phyloP scores from a whole-genome alignment of 768 basidiomycete species.

The Asterophora lycoperdoides region DNA sequence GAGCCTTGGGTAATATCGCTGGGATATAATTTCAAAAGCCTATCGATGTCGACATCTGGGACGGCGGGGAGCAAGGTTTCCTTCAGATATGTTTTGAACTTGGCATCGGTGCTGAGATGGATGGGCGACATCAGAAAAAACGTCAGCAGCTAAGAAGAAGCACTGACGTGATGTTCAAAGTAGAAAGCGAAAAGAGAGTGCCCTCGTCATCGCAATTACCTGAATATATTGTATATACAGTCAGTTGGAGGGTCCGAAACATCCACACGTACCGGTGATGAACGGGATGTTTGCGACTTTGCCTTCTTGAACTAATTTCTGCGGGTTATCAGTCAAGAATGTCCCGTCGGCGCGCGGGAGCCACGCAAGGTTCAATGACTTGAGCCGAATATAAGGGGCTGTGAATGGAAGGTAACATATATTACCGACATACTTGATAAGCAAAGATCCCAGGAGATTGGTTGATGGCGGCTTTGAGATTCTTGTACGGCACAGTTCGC shows the following conservation, averaged over 20 bases:
- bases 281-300: slow-evolving; percentile 46
- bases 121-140: not conserved
- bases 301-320: slow-evolving; percentile 37
- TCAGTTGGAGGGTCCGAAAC: not conserved
- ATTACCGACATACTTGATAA: slow-evolving; percentile 16
- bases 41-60: slow-evolving; percentile 24
- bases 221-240: slow-evolving; percentile 10
- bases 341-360: slow-evolving; percentile 45
- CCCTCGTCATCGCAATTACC: slow-evolving; percentile 60
- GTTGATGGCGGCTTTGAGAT: slow-evolving; percentile 42
- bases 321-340: slow-evolving; percentile 43
- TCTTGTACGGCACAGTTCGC: slow-evolving; percentile 32
- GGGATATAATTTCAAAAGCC: slow-evolving; percentile 35
- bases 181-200: slow-evolving; percentile 43
- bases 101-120: slow-evolving; percentile 16
- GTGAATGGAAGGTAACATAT: not conserved
- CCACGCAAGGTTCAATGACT: slow-evolving; percentile 47
- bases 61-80: slow-evolving; percentile 29
- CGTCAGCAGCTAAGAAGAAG: not conserved
- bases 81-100: slow-evolving; percentile 26
- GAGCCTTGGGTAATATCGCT: slow-evolving; percentile 41
- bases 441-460: slow-evolving; percentile 34
- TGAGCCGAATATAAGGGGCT: slow-evolving; percentile 21
- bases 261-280: slow-evolving; percentile 35
- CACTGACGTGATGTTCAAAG: slow-evolving; percentile 44